phyloP scores from a whole-genome alignment of 306 rosid species.

The Parietaria judaica region DNA sequence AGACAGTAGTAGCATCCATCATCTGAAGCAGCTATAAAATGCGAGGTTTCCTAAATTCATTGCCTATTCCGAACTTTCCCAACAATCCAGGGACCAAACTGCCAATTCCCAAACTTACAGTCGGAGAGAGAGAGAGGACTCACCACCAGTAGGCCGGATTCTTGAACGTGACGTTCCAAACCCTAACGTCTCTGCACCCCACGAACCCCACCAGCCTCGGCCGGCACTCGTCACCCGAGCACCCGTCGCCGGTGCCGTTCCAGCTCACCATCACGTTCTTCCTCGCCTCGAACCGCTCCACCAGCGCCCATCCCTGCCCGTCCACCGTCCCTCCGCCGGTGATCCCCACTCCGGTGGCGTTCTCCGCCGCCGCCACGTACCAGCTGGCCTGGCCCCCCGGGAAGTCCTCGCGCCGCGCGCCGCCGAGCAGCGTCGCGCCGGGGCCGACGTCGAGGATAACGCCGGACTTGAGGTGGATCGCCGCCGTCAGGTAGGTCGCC shows the following conservation, averaged over 20 bases:
- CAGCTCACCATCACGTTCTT: conserved; percentile 97
- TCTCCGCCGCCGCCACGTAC: conserved; percentile 86
- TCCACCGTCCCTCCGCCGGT: conserved; percentile 78
- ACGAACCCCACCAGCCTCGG: conserved; percentile 77
- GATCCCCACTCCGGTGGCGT: conserved; percentile 65
- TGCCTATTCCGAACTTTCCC: too few species aligned
- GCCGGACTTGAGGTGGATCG: conserved; percentile 67
- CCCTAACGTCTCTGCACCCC: conserved; percentile 32
- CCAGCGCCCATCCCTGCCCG: conserved; percentile 72
- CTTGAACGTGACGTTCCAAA: conserved; percentile 47
- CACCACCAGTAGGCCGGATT: conserved; percentile 96
- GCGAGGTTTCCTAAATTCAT: too few species aligned
- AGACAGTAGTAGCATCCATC: too few species aligned
- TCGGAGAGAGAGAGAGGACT: conserved; percentile 4
- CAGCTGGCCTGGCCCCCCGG: conserved; percentile 52
- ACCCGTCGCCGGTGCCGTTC: conserved; percentile 60
- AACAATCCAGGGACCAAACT: background rate
- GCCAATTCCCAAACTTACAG: too few species aligned
- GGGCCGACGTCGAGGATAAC: conserved; percentile 45
- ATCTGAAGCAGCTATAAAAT: too few species aligned
- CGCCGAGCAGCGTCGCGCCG: conserved; percentile 63
- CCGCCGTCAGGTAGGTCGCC: conserved; percentile 67
- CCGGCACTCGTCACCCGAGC: conserved; percentile 84
- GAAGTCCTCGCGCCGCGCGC: conserved; percentile 50
- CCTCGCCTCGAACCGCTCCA: conserved; percentile 51